Base-by-base conservation (phyloP, 148 eudicot genomes). In the Simmondsia chinensis region DNA sequence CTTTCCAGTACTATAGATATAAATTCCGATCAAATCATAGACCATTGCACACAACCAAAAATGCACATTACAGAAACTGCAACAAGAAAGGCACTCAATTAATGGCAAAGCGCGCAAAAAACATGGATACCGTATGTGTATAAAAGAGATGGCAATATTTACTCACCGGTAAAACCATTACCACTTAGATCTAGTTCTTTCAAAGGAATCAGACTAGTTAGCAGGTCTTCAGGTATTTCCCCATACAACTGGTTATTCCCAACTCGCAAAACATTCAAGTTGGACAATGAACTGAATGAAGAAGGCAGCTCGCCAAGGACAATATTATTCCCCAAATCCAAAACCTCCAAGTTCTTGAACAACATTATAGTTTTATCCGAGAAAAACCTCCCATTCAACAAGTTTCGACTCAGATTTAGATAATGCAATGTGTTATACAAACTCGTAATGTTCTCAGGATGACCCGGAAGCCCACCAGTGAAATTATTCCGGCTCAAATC, bases 91-190 rank as follows among this genome's bases (percentile, higher is more conserved):
- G n/a, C n/a, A n/a, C n/a, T n/a, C n/a, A n/a, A n/a, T n/a, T n/a
- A n/a, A n/a, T n/a, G n/a, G n/a, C n/a, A n/a, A n/a, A n/a, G n/a
- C n/a, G n/a, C n/a, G n/a, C n/a, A n/a, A n/a, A n/a, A n/a, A n/a
- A n/a, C n/a, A n/a, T n/a, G n/a, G n/a, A n/a, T n/a, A n/a, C n/a
- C n/a, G n/a, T n/a, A n/a, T n/a, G n/a, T n/a, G n/a, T n/a, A 28
- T 18, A 22, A 27, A 13, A 20, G 33, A 32, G 26, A 25, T 32
- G 16, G 12, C 31, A 48, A 28, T 7, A 40, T 27, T 19, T 23
- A 42, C 73, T 61, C 51, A 91, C 97, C 97, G 4, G 88, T 80
- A 70, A 91, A 91, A 35, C 85, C 83, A 54, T 91, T 91, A 50
- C 73, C 68, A 54, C 88, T 76, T 22, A 91, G 88, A 91, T 91